Conservation (phyloP, 352 stramenopile species). For the Saprolegnia parasitica region DNA sequence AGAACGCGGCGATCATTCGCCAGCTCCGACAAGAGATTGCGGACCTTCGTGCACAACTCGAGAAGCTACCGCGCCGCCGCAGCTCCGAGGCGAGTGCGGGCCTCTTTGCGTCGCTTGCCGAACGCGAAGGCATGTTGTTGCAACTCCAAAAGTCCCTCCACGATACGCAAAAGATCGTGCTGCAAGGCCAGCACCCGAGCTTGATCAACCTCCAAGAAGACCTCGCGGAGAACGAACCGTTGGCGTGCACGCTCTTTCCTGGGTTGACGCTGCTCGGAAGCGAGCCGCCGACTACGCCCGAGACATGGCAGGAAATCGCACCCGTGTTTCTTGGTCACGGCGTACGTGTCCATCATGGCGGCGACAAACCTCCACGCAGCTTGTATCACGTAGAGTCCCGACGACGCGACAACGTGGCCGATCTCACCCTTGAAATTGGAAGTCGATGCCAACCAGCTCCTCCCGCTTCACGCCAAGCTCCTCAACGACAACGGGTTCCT, state of each 20-base stretch:
- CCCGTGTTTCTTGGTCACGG: not conserved
- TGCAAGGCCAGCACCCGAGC: slow-evolving; percentile 41
- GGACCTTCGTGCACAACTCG: slow-evolving; percentile 45
- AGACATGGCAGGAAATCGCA: not conserved
- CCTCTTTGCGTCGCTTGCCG: slow-evolving; percentile 38
- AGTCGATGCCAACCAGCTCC: slow-evolving; percentile 8
- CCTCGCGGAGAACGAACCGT: slow-evolving; percentile 32
- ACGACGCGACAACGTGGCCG: not conserved
- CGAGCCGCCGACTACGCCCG: slow-evolving; percentile 18
- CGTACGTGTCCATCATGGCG: not conserved
- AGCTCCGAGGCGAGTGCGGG: slow-evolving; percentile 34
- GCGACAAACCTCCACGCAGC: not conserved
- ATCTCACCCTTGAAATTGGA: not conserved
- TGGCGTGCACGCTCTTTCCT: slow-evolving; percentile 45
- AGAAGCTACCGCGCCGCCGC: slow-evolving; percentile 34
- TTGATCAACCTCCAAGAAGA: slow-evolving; percentile 44
- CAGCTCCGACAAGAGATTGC: slow-evolving; percentile 70
- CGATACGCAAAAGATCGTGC: slow-evolving; percentile 20
- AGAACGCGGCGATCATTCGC: slow-evolving; percentile 71
- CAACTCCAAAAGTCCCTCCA: slow-evolving; percentile 38
- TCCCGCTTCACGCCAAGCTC: slow-evolving; percentile 19
- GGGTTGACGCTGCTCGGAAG: slow-evolving; percentile 46
- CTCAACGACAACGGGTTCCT: slow-evolving; percentile 28
- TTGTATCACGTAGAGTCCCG: not conserved
- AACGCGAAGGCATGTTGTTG: slow-evolving; percentile 47